Conservation (phyloP, 805 yeast species). For the Priceomyces haplophilus region DNA sequence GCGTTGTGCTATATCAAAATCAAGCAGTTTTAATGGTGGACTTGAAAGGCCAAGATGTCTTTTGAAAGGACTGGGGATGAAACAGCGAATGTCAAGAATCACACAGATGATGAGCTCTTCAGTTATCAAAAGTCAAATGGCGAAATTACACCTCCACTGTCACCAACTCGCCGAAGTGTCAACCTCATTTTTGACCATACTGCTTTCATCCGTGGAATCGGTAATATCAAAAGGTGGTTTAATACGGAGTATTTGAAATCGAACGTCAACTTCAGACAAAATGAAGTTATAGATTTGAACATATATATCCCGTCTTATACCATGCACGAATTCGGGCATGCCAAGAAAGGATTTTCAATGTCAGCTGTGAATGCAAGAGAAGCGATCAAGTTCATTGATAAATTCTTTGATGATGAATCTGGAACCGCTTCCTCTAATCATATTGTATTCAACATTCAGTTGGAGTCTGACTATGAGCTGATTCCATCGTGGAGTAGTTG, state of each 20-base stretch:
- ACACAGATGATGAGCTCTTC: neutral
- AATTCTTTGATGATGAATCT: constrained; percentile 25
- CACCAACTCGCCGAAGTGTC: constrained; percentile 13
- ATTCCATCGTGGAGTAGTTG: constrained; percentile 54
- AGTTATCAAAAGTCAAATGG: neutral
- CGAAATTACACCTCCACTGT: neutral
- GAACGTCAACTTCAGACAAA: constrained; percentile 16
- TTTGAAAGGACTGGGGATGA: neutral
- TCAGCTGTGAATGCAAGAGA: constrained; percentile 64
- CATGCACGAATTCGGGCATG: constrained; percentile 56
- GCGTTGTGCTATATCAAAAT: no score
- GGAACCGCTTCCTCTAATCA: constrained; percentile 7
- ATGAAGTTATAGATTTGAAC: constrained; percentile 25
- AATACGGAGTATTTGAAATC: constrained; percentile 32
- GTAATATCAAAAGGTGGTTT: constrained; percentile 64
- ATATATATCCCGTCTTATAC: constrained; percentile 57
- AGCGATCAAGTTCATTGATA: constrained; percentile 60
- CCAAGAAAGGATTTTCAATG: constrained; percentile 52
- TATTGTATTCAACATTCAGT: constrained; percentile 16
- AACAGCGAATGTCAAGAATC: neutral
- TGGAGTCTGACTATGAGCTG: constrained; percentile 41
- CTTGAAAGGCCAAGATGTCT: neutral
- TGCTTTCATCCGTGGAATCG: constrained; percentile 65
- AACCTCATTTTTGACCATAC: constrained; percentile 63
- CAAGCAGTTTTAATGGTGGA: no score